Evolutionary conservation across 345 rosid species (phyloP).

Genomic region (Conringia planisiliqua): DNA sequence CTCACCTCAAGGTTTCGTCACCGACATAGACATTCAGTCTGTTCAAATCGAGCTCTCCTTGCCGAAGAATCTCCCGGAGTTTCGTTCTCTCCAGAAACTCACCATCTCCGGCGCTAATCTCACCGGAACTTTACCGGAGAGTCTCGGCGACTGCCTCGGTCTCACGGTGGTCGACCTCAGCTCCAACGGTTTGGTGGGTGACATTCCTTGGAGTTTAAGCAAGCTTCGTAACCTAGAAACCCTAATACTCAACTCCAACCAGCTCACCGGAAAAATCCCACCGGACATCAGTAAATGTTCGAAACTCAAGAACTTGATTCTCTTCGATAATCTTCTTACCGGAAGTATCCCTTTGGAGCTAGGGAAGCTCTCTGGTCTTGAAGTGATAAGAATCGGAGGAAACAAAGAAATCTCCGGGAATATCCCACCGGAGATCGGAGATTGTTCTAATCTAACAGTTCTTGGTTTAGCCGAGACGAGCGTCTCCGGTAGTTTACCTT

Average conservation of each 20-base stretch:
- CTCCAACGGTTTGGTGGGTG: slow-evolving; percentile 60
- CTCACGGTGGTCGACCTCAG: slow-evolving; percentile 56
- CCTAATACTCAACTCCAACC: slow-evolving; percentile 71
- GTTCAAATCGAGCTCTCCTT: slow-evolving; percentile 54
- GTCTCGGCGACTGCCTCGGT: slow-evolving; percentile 43
- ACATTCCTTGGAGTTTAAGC: slow-evolving; percentile 60
- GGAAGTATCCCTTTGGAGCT: slow-evolving; percentile 76
- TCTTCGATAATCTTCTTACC: slow-evolving; percentile 62
- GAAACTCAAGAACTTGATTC: slow-evolving; percentile 46
- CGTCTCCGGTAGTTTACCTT: slow-evolving; percentile 69
- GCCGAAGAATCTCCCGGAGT: slow-evolving; percentile 52
- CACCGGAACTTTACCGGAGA: slow-evolving; percentile 61
- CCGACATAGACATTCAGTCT: slow-evolving; percentile 59
- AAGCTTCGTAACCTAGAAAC: slow-evolving; percentile 48
- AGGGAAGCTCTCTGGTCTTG: slow-evolving; percentile 54
- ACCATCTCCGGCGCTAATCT: slow-evolving; percentile 67
- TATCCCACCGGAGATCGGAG: slow-evolving; percentile 75
- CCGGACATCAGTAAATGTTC: slow-evolving; percentile 50
- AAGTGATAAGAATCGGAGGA: slow-evolving; percentile 80
- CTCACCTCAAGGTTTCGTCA: slow-evolving; percentile 60
- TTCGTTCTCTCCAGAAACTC: slow-evolving; percentile 50
- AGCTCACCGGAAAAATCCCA: slow-evolving; percentile 79
- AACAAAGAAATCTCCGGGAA: slow-evolving; percentile 67
- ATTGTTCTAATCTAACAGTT: slow-evolving; percentile 65
- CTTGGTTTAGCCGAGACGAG: slow-evolving; percentile 79